Evolutionary conservation across 1,139 yeast genomes (phyloP), one percentile per base, ranked within the genome.

Genomic region (Hansenula anomala): DNA sequence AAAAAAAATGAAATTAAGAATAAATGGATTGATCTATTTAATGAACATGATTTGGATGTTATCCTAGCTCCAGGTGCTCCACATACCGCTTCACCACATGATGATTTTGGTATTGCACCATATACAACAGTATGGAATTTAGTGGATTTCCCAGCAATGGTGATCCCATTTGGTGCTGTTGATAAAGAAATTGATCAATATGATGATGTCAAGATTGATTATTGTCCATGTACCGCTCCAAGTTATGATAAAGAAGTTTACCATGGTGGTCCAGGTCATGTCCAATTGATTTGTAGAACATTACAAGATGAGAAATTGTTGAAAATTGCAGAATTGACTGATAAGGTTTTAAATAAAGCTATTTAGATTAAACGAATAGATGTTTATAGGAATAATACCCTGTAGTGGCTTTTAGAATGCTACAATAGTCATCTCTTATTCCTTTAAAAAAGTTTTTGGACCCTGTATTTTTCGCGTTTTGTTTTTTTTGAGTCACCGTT

Each of bases 91-190:
- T 14, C 24, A n/a, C 12, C 16, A 11, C 29, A 27, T 32, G 20
- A 14, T 14, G 34, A 32, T 18, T 13, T 19, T 18, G 19, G 13
- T 22, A 41, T 41, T 18, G 43, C 58, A 61, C 38, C 54, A 10
- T 80, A 80, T 63, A 80, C 87, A 12, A 59, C 84, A 1, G 70
- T 80, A 47, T 81, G 75, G 66, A 79, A 79, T 54, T 53, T 79
- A 40, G 61, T 78, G 43, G 85, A 79, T 54, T 66, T 77, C 53
- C 86, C 86, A 39, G 69, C 79, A 23, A 66, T 78, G 45, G 68
- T 68, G 4, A 63, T 75, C 59, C 85, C 80, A 54, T 74, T 83
- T 12, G 80, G 82, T 47, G 64, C 56, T 52, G 82, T 75, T 54
- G 83, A 78, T 55, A 42, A 40, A 19, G 36, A 37, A 18, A 34